phyloP scores from a whole-genome alignment of 306 rosid species.

The Corylus heterophylla region DNA sequence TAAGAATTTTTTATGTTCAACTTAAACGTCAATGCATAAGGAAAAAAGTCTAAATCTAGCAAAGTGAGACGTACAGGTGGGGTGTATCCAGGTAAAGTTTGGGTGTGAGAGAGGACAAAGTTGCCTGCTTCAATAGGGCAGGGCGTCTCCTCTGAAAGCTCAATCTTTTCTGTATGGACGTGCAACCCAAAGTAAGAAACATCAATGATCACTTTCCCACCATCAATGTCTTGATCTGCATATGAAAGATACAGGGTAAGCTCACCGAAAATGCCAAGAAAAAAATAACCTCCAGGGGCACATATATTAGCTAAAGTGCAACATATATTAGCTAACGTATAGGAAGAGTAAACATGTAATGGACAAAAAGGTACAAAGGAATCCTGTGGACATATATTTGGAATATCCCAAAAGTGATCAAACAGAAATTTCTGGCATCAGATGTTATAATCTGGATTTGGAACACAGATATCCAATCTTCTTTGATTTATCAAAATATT shows the following conservation, averaged over 20 bases:
- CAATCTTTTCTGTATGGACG: slow-evolving; percentile 62
- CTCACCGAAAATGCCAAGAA: slow-evolving; percentile 2
- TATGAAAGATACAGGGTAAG: slow-evolving; percentile 21
- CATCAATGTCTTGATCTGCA: slow-evolving; percentile 50
- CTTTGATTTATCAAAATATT: neutral
- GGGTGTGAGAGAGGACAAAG: slow-evolving; percentile 73
- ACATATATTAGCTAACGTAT: neutral
- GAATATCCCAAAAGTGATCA: neutral
- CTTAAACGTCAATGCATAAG: neutral
- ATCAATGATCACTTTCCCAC: slow-evolving; percentile 65
- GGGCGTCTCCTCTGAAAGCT: slow-evolving; percentile 53
- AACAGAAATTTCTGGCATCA: neutral
- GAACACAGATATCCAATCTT: neutral
- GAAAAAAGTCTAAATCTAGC: slow-evolving; percentile 14
- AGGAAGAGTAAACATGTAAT: neutral
- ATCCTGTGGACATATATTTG: too few species aligned
- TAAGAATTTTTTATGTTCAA: neutral
- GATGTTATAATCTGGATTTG: neutral
- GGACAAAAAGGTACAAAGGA: neutral
- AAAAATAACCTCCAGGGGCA: neutral
- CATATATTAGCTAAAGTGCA: neutral
- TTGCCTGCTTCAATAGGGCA: slow-evolving; percentile 64
- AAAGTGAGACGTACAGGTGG: slow-evolving; percentile 73
- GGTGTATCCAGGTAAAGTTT: slow-evolving; percentile 63
- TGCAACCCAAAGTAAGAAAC: slow-evolving; percentile 67